A percentile compares a stretch with the other conserved stretches of the same genome.
Conservation (phyloP, 2,329 filamentous ascomycete genomes). For the Aspergillus puulaauensis region DNA sequence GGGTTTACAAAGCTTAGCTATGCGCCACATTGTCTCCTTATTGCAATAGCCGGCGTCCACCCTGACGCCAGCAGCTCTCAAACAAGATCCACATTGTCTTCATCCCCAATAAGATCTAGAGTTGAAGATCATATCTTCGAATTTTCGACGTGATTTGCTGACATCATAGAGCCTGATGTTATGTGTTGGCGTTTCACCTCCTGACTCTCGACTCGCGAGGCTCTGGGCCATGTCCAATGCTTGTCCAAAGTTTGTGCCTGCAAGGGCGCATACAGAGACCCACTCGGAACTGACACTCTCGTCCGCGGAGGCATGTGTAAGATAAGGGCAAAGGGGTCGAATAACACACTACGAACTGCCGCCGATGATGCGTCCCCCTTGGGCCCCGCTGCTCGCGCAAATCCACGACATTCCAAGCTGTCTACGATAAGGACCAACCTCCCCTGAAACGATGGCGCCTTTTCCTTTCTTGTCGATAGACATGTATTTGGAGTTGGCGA, state of each 20-base stretch:
- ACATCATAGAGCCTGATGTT: background rate
- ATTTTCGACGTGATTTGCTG: background rate
- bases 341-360: conserved; percentile 2
- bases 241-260: background rate
- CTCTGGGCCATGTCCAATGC: background rate
- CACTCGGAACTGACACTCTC: background rate
- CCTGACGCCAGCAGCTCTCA: background rate
- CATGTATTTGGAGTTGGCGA: background rate
- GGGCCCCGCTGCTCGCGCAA: background rate
- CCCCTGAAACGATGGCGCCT: background rate
- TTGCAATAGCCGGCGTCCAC: background rate
- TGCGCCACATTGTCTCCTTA: conserved; percentile 6
- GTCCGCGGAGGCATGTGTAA: background rate
- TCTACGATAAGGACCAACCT: background rate
- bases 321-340: conserved; percentile 7
- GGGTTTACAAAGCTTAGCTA: background rate
- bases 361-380: conserved; percentile 3
- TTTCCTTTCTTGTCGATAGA: background rate
- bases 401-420: background rate
- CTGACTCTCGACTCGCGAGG: background rate
- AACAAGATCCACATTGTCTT: background rate
- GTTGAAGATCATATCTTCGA: background rate
- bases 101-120: background rate
- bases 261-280: conserved; percentile 5
- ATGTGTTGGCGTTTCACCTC: background rate